Evolutionary conservation across 257 asterid genomes (phyloP).

Genomic region (Haberlea rhodopensis): DNA sequence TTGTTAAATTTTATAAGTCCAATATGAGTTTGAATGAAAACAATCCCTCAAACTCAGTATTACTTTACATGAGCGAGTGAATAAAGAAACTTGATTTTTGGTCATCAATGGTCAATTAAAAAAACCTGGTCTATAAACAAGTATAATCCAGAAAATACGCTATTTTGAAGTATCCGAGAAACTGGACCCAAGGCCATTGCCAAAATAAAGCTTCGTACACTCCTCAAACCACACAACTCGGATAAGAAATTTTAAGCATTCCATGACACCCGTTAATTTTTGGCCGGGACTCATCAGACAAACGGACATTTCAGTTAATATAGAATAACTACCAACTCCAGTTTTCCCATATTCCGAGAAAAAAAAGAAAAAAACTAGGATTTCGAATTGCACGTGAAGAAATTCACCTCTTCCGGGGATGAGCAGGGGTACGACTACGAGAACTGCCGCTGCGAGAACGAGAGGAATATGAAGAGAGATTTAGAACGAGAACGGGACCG

Average conservation of each 20-base stretch:
- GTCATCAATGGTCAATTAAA: background rate
- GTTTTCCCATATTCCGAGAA: too few relatives aligned
- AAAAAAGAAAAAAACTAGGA: background rate
- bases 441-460: conserved; percentile 46
- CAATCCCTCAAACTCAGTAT: background rate
- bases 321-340: background rate
- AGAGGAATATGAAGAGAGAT: conserved; percentile 44
- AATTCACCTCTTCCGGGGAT: conserved; percentile 44
- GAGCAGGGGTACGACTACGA: conserved; percentile 41
- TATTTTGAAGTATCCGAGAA: background rate
- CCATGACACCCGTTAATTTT: background rate
- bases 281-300: background rate
- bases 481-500: conserved; percentile 52
- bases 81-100: background rate
- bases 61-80: background rate
- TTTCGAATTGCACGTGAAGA: too few relatives aligned
- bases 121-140: background rate
- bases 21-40: background rate
- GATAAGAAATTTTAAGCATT: background rate
- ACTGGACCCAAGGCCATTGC: background rate
- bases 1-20: background rate
- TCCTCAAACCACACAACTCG: background rate
- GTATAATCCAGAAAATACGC: background rate
- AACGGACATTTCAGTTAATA: background rate
- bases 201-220: too few relatives aligned